Percentiles rank a stretch among this genome's conserved stretches.
Conservation (phyloP, 176 grass and related monocot species). For the Alopecurus myosuroides region DNA sequence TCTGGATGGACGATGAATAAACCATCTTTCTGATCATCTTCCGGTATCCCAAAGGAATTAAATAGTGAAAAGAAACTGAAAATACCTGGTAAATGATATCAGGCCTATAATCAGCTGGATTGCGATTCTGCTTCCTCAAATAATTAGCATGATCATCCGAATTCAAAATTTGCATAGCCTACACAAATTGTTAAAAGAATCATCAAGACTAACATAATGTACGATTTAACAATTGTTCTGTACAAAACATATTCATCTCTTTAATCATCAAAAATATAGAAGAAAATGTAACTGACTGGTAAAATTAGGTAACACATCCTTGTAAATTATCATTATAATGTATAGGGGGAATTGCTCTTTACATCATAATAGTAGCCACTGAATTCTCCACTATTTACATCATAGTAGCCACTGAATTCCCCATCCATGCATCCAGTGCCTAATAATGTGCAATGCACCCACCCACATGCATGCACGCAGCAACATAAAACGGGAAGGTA, state of each 20-base stretch:
- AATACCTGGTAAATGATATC: slow-evolving; percentile 97
- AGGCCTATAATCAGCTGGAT: slow-evolving; percentile 92
- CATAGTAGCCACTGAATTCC: background rate
- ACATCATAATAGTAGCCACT: background rate
- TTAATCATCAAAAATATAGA: background rate
- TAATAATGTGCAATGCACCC: background rate
- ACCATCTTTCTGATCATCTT: background rate
- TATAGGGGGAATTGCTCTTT: background rate
- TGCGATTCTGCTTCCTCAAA: slow-evolving; percentile 75
- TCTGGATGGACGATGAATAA: background rate
- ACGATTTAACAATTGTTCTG: background rate
- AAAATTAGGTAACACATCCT: background rate
- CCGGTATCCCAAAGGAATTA: background rate
- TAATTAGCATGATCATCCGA: slow-evolving; percentile 93
- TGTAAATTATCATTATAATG: background rate
- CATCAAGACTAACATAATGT: slow-evolving; percentile 5
- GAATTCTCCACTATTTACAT: background rate
- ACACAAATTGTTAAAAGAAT: slow-evolving; percentile 15
- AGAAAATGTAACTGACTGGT: background rate
- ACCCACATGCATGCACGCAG: background rate
- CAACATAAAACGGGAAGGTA: background rate
- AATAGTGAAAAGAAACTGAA: background rate
- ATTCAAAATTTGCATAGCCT: slow-evolving; percentile 94
- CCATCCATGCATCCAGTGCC: background rate
- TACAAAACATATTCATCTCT: background rate